phyloP scores from a whole-genome alignment of 805 yeast species.

The Myxozyma kluyveri region DNA sequence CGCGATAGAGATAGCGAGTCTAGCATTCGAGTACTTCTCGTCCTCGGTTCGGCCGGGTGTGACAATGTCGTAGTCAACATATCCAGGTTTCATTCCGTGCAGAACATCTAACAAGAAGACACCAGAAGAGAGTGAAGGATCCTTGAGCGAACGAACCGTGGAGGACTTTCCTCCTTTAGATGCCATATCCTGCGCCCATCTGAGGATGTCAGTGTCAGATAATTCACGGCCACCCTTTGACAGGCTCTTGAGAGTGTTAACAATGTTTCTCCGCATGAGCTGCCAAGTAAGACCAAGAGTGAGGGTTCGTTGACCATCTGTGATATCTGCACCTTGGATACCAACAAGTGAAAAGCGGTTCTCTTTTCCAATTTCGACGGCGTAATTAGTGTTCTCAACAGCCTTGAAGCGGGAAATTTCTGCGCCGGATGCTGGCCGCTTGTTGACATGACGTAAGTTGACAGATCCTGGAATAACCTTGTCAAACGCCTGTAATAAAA shows the following conservation, averaged over 20 bases:
- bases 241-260: slow-evolving; percentile 71
- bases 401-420: slow-evolving; percentile 91
- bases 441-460: slow-evolving; percentile 72
- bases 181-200: slow-evolving; percentile 90
- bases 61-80: slow-evolving; percentile 93
- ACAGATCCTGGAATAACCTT: slow-evolving; percentile 95
- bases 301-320: slow-evolving; percentile 85
- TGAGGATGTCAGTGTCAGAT: slow-evolving; percentile 79
- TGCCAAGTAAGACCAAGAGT: slow-evolving; percentile 97
- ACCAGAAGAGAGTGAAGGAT: slow-evolving; percentile 70
- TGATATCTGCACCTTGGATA: slow-evolving; percentile 95
- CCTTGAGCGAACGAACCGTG: slow-evolving; percentile 80
- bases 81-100: slow-evolving; percentile 94
- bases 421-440: slow-evolving; percentile 69
- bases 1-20: slow-evolving; percentile 95
- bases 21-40: slow-evolving; percentile 83
- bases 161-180: slow-evolving; percentile 72
- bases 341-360: slow-evolving; percentile 93
- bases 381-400: slow-evolving; percentile 94
- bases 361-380: slow-evolving; percentile 93
- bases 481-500: slow-evolving; percentile 87
- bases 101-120: slow-evolving; percentile 84
- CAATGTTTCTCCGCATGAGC: slow-evolving; percentile 94
- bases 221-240: slow-evolving; percentile 71
- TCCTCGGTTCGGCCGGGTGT: slow-evolving; percentile 75